Conservation (phyloP, 2,329 filamentous ascomycete genomes). For the Macrophomina phaseolina region DNA sequence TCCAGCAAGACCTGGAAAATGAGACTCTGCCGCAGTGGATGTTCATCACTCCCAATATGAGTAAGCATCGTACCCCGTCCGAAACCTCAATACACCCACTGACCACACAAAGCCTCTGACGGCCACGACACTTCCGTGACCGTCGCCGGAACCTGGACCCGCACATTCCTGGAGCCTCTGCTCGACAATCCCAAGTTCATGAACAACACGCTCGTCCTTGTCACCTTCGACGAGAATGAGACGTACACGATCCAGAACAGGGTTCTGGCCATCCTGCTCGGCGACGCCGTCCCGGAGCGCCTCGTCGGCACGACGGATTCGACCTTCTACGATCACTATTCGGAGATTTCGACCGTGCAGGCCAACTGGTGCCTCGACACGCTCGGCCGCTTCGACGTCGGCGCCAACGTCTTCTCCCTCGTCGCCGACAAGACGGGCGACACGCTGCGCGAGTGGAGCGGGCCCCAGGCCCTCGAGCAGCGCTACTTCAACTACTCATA, state of each 20-base stretch:
- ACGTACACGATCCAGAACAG: slow-evolving; percentile 71
- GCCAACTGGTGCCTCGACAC: slow-evolving; percentile 54
- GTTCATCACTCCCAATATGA: slow-evolving; percentile 70
- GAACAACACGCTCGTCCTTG: slow-evolving; percentile 74
- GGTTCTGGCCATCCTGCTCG: slow-evolving; percentile 73
- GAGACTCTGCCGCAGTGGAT: slow-evolving; percentile 72
- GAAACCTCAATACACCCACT: slow-evolving; percentile 32
- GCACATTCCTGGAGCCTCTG: slow-evolving; percentile 72
- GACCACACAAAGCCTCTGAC: slow-evolving; percentile 73
- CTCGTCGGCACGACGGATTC: slow-evolving; percentile 71
- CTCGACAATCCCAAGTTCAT: slow-evolving; percentile 73
- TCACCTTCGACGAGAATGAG: slow-evolving; percentile 82
- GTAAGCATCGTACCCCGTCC: background rate
- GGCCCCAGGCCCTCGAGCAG: slow-evolving; percentile 35
- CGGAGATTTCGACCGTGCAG: slow-evolving; percentile 51
- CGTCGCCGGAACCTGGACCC: slow-evolving; percentile 71
- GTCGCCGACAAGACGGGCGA: slow-evolving; percentile 46
- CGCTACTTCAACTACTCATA: slow-evolving; percentile 43
- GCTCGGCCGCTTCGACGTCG: slow-evolving; percentile 54
- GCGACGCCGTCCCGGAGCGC: slow-evolving; percentile 71
- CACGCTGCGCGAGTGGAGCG: slow-evolving; percentile 31
- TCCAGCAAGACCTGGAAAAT: slow-evolving; percentile 69
- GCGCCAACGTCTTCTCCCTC: slow-evolving; percentile 52
- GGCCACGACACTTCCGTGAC: slow-evolving; percentile 77
- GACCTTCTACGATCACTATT: slow-evolving; percentile 61